Percentiles rank a stretch among this genome's conserved stretches.
phyloP scores from a whole-genome alignment of 495 filamentous ascomycete species.

The Podospora tetraspora region DNA sequence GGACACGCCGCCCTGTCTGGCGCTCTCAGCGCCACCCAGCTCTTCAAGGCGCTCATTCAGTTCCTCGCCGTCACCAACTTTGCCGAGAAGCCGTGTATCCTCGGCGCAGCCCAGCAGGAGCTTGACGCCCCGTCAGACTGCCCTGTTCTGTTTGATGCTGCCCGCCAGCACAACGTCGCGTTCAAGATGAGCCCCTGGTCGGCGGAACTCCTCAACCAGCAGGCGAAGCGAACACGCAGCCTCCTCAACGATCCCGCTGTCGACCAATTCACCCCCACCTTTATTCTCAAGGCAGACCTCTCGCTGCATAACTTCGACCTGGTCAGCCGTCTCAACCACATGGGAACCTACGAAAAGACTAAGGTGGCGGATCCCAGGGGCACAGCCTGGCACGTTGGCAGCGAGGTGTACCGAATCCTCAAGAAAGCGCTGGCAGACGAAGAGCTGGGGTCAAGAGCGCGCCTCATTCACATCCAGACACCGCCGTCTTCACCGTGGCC shows the following conservation, averaged over 20 bases:
- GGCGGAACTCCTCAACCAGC: conserved; percentile 61
- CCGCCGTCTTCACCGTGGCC: conserved; percentile 41
- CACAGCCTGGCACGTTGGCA: conserved; percentile 31
- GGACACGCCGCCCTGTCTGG: conserved; percentile 65
- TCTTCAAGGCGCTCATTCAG: conserved; percentile 88
- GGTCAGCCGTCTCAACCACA: conserved; percentile 31
- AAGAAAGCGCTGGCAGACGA: conserved; percentile 51
- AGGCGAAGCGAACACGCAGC: conserved; percentile 64
- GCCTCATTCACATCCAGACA: conserved; percentile 53
- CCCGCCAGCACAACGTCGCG: conserved; percentile 69
- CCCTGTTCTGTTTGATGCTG: conserved; percentile 60
- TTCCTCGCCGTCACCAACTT: conserved; percentile 71
- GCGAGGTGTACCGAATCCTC: conserved; percentile 57
- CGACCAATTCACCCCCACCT: conserved; percentile 77
- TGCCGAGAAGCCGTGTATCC: conserved; percentile 53
- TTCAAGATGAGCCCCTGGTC: conserved; percentile 92
- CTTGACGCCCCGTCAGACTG: conserved; percentile 32
- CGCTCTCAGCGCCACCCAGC: conserved; percentile 83
- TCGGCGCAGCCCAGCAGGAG: conserved; percentile 34
- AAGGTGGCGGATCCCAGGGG: conserved; percentile 30
- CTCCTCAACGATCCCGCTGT: conserved; percentile 66
- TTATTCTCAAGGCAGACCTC: conserved; percentile 67
- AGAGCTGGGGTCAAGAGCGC: conserved; percentile 58
- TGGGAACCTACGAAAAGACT: conserved; percentile 14
- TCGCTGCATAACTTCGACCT: conserved; percentile 69